Percentiles rank a stretch among this genome's conserved stretches.
Evolutionary conservation across 345 rosid species (phyloP).

Genomic region (Rhodomyrtus tomentosa): DNA sequence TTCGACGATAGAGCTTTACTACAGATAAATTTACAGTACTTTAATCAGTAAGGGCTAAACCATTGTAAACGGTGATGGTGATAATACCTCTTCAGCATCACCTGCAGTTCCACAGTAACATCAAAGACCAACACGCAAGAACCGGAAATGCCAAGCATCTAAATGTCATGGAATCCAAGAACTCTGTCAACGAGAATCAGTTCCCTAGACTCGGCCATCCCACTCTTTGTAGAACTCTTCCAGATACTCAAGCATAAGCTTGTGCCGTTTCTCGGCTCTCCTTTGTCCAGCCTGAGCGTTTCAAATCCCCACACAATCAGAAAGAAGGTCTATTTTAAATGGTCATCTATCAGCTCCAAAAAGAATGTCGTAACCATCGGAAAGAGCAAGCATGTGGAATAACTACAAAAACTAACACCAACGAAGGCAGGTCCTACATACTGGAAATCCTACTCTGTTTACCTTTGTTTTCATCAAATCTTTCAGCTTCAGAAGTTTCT

Average conservation of each 20-base stretch:
- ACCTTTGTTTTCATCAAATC: slow-evolving; percentile 77
- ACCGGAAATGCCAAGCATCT: neutral
- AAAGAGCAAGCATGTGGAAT: neutral
- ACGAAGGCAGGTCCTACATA: neutral
- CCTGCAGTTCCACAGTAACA: no score
- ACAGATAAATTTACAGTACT: neutral
- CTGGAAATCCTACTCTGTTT: neutral
- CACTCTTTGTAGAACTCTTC: slow-evolving; percentile 66
- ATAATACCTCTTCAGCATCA: neutral
- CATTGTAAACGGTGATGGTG: neutral
- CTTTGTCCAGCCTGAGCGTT: slow-evolving; percentile 52
- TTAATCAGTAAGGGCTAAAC: neutral
- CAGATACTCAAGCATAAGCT: slow-evolving; percentile 61
- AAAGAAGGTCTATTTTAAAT: neutral
- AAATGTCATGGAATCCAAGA: neutral
- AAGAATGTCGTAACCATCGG: neutral
- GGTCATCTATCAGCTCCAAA: neutral
- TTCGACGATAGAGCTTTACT: neutral
- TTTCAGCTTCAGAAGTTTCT: slow-evolving; percentile 83
- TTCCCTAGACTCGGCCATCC: slow-evolving; percentile 45
- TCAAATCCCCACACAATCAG: neutral
- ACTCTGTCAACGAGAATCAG: neutral
- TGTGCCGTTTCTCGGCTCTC: slow-evolving; percentile 71
- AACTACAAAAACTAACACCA: neutral
- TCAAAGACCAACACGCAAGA: neutral